These are phyloP conservation scores for Monosporascus sp. DNA, from an alignment of 2,329 filamentous ascomycete species.

Conservation along the genomic window DNA sequence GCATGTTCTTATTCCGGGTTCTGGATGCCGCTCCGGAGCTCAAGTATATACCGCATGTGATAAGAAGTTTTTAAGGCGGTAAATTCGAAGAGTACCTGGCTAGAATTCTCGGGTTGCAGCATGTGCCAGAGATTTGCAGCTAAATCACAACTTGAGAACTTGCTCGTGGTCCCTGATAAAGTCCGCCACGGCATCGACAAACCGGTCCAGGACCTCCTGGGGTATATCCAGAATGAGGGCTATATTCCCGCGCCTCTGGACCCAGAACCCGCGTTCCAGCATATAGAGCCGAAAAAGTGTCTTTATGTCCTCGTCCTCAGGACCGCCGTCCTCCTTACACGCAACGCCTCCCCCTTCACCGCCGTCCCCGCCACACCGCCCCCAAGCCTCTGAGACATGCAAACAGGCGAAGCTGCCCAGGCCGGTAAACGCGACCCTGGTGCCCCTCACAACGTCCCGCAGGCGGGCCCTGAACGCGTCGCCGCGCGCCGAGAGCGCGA, in stretches of 20 bases:
- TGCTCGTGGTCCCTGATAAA: background rate
- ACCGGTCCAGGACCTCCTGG: conserved; percentile 33
- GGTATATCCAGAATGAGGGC: conserved; percentile 35
- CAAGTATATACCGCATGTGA: too few species aligned
- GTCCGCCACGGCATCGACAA: conserved; percentile 23
- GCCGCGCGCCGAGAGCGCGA: conserved; percentile 20
- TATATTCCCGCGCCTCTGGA: conserved; percentile 35
- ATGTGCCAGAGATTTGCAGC: too few species aligned
- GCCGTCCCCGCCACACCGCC: conserved; percentile 23
- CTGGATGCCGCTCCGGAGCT: too few species aligned
- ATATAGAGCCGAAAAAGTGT: conserved; percentile 44
- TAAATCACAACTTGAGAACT: too few species aligned
- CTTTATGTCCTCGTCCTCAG: conserved; percentile 29
- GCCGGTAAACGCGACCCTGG: conserved; percentile 21
- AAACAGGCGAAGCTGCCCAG: conserved; percentile 18
- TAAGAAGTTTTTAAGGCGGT: too few species aligned
- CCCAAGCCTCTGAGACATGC: conserved; percentile 25
- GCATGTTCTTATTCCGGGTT: too few species aligned
- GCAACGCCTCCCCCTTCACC: conserved; percentile 24
- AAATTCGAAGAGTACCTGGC: too few species aligned
- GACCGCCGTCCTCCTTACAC: conserved; percentile 18
- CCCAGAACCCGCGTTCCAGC: conserved; percentile 38
- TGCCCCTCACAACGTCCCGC: conserved; percentile 10
- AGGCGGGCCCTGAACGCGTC: conserved; percentile 19
- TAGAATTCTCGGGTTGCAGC: too few species aligned